Percentiles rank a stretch among this genome's conserved stretches.
These are phyloP conservation scores for Chaetomium tenue DNA, from an alignment of 495 filamentous ascomycete species.

Conservation along the genomic window DNA sequence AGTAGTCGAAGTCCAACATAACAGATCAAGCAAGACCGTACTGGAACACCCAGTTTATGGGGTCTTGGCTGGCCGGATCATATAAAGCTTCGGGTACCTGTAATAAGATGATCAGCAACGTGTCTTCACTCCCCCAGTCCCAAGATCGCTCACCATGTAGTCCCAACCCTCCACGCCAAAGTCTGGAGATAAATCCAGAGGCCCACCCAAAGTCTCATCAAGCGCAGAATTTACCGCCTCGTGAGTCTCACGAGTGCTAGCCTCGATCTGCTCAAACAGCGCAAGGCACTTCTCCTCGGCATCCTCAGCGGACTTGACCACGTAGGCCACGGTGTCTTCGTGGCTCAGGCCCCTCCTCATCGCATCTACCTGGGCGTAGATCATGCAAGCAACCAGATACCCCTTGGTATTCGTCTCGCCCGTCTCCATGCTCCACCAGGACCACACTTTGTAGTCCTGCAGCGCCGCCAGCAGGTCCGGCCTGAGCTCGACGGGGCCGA, in stretches of 20 bases:
- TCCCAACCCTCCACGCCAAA: slow-evolving; percentile 8
- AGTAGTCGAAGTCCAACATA: too few relatives aligned
- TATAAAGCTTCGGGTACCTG: not conserved
- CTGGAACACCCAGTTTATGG: slow-evolving; percentile 9
- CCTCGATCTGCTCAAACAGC: slow-evolving; percentile 42
- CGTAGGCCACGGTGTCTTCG: slow-evolving; percentile 32
- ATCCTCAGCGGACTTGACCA: slow-evolving; percentile 44
- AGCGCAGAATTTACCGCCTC: slow-evolving; percentile 15
- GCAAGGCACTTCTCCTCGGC: slow-evolving; percentile 34
- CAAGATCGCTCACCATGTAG: slow-evolving; percentile 13
- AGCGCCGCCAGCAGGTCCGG: slow-evolving; percentile 50
- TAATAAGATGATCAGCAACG: not conserved
- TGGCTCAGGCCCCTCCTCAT: slow-evolving; percentile 39
- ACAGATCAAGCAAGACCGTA: not conserved
- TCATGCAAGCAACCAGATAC: slow-evolving; percentile 44
- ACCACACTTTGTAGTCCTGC: slow-evolving; percentile 47
- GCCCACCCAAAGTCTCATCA: slow-evolving; percentile 21
- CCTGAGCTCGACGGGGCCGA: slow-evolving; percentile 35
- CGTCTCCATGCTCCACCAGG: slow-evolving; percentile 41
- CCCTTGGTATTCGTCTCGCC: slow-evolving; percentile 61
- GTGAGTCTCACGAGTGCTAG: not conserved
- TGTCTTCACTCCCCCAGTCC: not conserved
- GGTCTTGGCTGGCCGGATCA: not conserved
- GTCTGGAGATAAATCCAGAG: not conserved
- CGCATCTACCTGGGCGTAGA: slow-evolving; percentile 48